Conservation (phyloP, 225 moss, liverwort and hornwort genomes). For the Antitrichia curtipendula region DNA sequence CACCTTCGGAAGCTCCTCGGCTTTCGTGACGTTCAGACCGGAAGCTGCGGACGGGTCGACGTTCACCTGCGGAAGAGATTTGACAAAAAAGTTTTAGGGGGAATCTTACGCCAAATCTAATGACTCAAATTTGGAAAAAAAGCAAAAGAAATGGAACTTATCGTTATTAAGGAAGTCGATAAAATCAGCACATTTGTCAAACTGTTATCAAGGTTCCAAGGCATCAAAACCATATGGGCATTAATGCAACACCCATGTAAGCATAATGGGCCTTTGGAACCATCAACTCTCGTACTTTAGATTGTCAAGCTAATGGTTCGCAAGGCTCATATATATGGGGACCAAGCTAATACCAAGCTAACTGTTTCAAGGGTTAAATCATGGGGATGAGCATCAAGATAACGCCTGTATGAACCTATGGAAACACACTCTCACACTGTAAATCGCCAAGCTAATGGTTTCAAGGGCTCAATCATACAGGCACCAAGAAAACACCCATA, state of each 20-base stretch:
- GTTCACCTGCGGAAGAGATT: background rate
- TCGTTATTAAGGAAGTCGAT: background rate
- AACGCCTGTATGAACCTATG: background rate
- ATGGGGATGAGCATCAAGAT: background rate
- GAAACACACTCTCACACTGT: background rate
- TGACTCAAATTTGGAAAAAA: background rate
- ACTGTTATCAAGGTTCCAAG: too few species aligned
- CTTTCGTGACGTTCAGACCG: slow-evolving; percentile 21
- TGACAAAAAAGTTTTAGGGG: background rate
- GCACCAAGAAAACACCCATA: background rate
- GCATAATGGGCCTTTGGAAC: too few species aligned
- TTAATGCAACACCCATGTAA: too few species aligned
- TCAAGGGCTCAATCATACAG: background rate
- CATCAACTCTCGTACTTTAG: too few species aligned
- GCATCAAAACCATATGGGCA: too few species aligned
- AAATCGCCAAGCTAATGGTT: background rate
- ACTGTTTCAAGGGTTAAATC: background rate
- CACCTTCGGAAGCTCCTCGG: background rate
- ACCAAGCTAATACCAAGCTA: background rate
- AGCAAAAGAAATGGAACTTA: background rate
- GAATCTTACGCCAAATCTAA: background rate
- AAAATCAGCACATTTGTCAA: background rate
- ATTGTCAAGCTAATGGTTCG: too few species aligned
- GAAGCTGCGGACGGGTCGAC: background rate
- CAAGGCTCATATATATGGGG: too few species aligned